These are phyloP conservation scores for Cydonia oblonga DNA, from an alignment of 331 rosid genomes.

Conservation along the genomic window DNA sequence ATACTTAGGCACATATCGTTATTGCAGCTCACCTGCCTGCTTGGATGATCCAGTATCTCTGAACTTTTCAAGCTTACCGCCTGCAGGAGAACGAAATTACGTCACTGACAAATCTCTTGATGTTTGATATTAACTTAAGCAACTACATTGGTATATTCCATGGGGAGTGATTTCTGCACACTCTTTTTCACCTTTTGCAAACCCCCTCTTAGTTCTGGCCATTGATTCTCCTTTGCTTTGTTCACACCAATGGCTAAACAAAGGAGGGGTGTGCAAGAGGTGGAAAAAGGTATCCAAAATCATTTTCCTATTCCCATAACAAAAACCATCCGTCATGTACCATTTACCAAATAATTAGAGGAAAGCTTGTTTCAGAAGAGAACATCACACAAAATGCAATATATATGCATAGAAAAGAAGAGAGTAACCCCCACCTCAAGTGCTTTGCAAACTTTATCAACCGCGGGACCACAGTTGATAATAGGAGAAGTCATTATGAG, in stretches of 20 bases:
- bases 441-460: conserved; percentile 90
- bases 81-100: conserved; percentile 44
- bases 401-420: conserved; percentile 2
- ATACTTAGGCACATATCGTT: conserved; percentile 13
- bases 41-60: conserved; percentile 57
- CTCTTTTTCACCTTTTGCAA: too few species aligned
- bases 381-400: not conserved
- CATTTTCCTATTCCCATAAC: not conserved
- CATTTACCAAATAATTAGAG: conserved; percentile 5
- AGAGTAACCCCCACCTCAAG: conserved; percentile 63
- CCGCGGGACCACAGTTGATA: conserved; percentile 89
- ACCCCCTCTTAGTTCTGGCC: not conserved
- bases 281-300: too few species aligned
- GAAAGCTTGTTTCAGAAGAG: not conserved
- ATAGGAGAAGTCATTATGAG: conserved; percentile 73
- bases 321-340: not conserved
- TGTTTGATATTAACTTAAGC: not conserved
- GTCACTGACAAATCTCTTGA: conserved; percentile 16
- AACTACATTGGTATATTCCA: not conserved
- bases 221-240: too few species aligned
- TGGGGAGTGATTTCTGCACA: not conserved
- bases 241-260: too few species aligned
- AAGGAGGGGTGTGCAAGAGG: too few species aligned
- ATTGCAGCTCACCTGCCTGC: conserved; percentile 52
- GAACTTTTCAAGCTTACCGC: conserved; percentile 85